phyloP scores from a whole-genome alignment of 306 rosid genomes.

The Rosa multiflora region DNA sequence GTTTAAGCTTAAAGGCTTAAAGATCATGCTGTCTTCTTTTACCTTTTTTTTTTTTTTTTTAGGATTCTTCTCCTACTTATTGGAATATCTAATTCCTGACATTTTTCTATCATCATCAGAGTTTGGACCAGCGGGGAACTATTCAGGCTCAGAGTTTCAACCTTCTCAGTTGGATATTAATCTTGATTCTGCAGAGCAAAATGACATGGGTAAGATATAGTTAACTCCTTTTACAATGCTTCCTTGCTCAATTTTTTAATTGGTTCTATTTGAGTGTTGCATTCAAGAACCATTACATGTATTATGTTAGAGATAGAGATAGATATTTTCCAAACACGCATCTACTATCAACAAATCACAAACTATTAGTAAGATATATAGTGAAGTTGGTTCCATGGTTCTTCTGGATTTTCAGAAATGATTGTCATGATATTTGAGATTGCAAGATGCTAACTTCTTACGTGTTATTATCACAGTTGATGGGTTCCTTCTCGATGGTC shows the following conservation, averaged over 20 bases:
- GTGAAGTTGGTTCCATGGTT: background rate
- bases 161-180: background rate
- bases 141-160: slow-evolving; percentile 11
- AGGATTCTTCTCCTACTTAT: background rate
- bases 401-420: background rate
- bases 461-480: slow-evolving; percentile 9
- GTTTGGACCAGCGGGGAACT: slow-evolving; percentile 12
- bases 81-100: background rate
- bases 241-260: background rate
- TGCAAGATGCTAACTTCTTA: background rate
- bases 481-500: slow-evolving; percentile 5
- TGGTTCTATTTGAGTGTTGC: background rate
- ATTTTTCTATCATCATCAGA: background rate
- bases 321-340: background rate
- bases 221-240: background rate
- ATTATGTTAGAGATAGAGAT: background rate
- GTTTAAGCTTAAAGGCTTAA: background rate
- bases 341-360: background rate
- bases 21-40: background rate
- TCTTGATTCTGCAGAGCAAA: slow-evolving; percentile 14
- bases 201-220: slow-evolving; percentile 15
- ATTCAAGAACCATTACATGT: background rate
- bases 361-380: background rate
- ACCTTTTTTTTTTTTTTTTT: background rate
- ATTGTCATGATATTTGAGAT: background rate